A percentile compares a stretch with the other conserved stretches of the same genome.
phyloP scores from a whole-genome alignment of 2,329 filamentous ascomycete genomes.

The Zasmidium angulare region DNA sequence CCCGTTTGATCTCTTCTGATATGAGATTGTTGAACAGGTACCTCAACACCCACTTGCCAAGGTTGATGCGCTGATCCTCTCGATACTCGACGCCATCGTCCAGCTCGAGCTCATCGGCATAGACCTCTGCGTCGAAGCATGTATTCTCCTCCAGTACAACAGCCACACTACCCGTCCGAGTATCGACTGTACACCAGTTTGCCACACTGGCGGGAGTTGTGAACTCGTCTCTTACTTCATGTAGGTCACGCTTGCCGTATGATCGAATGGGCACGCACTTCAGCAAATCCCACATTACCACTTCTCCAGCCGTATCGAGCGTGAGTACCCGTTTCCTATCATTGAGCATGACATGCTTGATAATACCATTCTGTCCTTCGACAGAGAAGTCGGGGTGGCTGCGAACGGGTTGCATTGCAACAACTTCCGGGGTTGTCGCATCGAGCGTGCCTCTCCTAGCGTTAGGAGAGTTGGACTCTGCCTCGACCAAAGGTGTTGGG shows the following conservation, averaged over 20 bases:
- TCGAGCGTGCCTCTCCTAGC: slow-evolving; percentile 59
- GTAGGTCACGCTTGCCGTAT: slow-evolving; percentile 92
- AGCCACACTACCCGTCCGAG: slow-evolving; percentile 85
- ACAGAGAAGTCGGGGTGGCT: slow-evolving; percentile 58
- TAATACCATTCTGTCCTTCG: slow-evolving; percentile 89
- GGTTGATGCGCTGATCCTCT: slow-evolving; percentile 94
- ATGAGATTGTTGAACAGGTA: slow-evolving; percentile 89
- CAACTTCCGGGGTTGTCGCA: slow-evolving; percentile 18
- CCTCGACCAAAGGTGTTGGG: slow-evolving; percentile 47
- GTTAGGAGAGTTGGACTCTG: slow-evolving; percentile 32
- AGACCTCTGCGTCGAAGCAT: slow-evolving; percentile 96
- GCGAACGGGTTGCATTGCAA: slow-evolving; percentile 40
- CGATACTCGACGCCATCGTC: slow-evolving; percentile 76
- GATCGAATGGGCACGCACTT: slow-evolving; percentile 82
- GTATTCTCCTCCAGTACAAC: slow-evolving; percentile 92
- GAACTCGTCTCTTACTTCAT: slow-evolving; percentile 83
- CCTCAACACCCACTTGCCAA: slow-evolving; percentile 93
- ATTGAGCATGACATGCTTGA: slow-evolving; percentile 90
- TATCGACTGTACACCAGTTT: slow-evolving; percentile 95
- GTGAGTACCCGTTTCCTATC: slow-evolving; percentile 87
- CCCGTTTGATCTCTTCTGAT: slow-evolving; percentile 83
- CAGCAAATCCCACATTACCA: slow-evolving; percentile 91
- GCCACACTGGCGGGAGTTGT: slow-evolving; percentile 88
- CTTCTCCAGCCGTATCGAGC: slow-evolving; percentile 90
- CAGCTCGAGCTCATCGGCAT: slow-evolving; percentile 81